Percentiles rank a stretch among this genome's conserved stretches.
Conservation (phyloP, 2,329 filamentous ascomycete genomes). For the Thermoascus crustaceus region DNA sequence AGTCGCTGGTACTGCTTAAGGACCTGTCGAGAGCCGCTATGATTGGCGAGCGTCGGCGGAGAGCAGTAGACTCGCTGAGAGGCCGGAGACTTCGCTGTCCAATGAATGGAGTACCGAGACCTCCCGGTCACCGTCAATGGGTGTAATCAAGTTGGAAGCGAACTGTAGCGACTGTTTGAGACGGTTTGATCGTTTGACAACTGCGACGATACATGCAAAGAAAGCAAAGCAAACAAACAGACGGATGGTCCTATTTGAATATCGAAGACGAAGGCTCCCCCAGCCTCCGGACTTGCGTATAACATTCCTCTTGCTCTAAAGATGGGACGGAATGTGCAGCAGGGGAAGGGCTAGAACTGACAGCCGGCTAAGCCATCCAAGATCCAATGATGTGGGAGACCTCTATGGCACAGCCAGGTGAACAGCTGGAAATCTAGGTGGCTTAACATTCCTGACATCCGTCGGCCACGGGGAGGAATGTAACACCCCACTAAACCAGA, state of each 20-base stretch:
- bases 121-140: slow-evolving; percentile 5
- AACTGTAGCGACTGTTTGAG: slow-evolving; percentile 25
- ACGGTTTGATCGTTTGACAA: slow-evolving; percentile 24
- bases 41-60: slow-evolving; percentile 22
- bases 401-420: slow-evolving; percentile 1
- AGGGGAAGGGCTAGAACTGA: slow-evolving; percentile 4
- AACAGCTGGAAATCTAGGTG: slow-evolving; percentile 7
- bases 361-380: slow-evolving; percentile 3
- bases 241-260: slow-evolving; percentile 31
- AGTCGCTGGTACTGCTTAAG: slow-evolving; percentile 13
- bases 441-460: slow-evolving; percentile 18
- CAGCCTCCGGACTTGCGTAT: slow-evolving; percentile 28
- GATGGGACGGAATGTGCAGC: slow-evolving; percentile 25
- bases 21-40: slow-evolving; percentile 13
- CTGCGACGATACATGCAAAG: slow-evolving; percentile 28
- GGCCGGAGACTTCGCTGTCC: slow-evolving; percentile 13
- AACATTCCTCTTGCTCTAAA: slow-evolving; percentile 29
- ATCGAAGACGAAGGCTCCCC: slow-evolving; percentile 14
- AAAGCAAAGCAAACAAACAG: slow-evolving; percentile 38
- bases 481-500: slow-evolving; percentile 25
- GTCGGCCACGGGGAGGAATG: slow-evolving; percentile 30
- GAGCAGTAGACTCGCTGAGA: slow-evolving; percentile 16
- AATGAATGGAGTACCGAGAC: slow-evolving; percentile 10
- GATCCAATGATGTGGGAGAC: slow-evolving; percentile 16
- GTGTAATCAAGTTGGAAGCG: slow-evolving; percentile 6